phyloP scores from a whole-genome alignment of 192 early-diverging fungal genomes.

The Gigaspora rosea region DNA sequence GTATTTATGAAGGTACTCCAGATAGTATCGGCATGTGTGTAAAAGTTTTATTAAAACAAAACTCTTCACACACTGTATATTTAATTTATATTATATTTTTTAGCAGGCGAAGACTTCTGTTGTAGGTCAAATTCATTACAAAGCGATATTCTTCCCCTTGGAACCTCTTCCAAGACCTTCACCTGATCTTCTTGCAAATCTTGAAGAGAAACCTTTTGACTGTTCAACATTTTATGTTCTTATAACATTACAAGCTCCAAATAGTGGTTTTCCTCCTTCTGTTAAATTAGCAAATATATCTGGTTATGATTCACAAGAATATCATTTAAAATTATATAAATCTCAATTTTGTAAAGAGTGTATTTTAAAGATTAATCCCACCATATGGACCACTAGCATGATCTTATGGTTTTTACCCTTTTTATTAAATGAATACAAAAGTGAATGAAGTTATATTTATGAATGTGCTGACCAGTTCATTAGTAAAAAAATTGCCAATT shows the following conservation, averaged over 20 bases:
- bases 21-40: constrained; percentile 38
- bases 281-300: constrained; percentile 9
- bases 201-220: constrained; percentile 32
- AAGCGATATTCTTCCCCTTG: constrained; percentile 41
- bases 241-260: constrained; percentile 18
- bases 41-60: neutral
- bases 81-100: neutral
- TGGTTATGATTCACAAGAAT: neutral
- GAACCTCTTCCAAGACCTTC: neutral
- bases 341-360: neutral
- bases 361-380: neutral
- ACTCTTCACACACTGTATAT: neutral
- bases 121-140: constrained; percentile 43
- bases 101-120: constrained; percentile 33
- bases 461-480: constrained; percentile 29
- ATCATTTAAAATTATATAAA: neutral
- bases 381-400: constrained; percentile 11
- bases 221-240: neutral
- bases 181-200: constrained; percentile 32
- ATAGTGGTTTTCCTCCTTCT: constrained; percentile 23
- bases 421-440: constrained; percentile 15
- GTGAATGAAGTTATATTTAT: neutral
- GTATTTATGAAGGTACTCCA: constrained; percentile 36
- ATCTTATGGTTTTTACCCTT: neutral
- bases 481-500: neutral